These are phyloP conservation scores for Pseudopithomyces maydicus DNA, from an alignment of 2,329 filamentous ascomycete species.

Conservation along the genomic window DNA sequence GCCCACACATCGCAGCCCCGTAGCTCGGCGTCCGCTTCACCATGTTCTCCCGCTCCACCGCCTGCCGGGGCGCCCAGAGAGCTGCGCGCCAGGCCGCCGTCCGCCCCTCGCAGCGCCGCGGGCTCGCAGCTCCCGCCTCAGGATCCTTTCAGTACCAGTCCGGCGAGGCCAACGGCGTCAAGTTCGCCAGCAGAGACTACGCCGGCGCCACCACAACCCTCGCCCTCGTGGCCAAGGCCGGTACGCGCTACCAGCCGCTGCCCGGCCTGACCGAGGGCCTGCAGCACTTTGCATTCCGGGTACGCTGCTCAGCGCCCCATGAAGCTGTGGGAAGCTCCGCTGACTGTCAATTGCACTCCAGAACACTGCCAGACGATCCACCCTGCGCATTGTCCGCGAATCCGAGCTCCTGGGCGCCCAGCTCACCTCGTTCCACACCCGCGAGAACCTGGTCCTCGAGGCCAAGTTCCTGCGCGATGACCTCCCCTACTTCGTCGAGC, in stretches of 20 bases:
- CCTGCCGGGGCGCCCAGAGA: conserved; percentile 68
- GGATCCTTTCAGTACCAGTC: conserved; percentile 86
- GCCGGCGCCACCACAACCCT: conserved; percentile 88
- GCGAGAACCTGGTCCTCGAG: conserved; percentile 89
- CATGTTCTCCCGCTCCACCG: conserved; percentile 72
- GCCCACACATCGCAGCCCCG: conserved; percentile 54
- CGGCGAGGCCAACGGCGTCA: conserved; percentile 83
- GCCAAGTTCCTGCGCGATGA: conserved; percentile 95
- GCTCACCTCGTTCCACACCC: conserved; percentile 85
- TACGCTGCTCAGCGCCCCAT: conserved; percentile 47
- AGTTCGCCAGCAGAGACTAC: conserved; percentile 89
- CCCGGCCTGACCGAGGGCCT: conserved; percentile 90
- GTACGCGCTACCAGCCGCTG: conserved; percentile 87
- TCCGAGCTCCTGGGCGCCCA: conserved; percentile 92
- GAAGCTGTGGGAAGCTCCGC: conserved; percentile 18
- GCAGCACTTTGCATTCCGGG: conserved; percentile 98
- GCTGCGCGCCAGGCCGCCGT: conserved; percentile 65
- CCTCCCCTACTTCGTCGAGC: conserved; percentile 95
- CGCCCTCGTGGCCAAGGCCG: conserved; percentile 90
- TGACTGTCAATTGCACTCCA: conserved; percentile 50
- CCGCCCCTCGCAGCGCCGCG: conserved; percentile 60
- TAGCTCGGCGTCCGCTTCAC: conserved; percentile 45
- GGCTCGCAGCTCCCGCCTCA: conserved; percentile 70
- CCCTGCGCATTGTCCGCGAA: conserved; percentile 91
- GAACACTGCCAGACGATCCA: conserved; percentile 87